Conservation (phyloP, 352 stramenopile species). For the Globisporangium middletonii region DNA sequence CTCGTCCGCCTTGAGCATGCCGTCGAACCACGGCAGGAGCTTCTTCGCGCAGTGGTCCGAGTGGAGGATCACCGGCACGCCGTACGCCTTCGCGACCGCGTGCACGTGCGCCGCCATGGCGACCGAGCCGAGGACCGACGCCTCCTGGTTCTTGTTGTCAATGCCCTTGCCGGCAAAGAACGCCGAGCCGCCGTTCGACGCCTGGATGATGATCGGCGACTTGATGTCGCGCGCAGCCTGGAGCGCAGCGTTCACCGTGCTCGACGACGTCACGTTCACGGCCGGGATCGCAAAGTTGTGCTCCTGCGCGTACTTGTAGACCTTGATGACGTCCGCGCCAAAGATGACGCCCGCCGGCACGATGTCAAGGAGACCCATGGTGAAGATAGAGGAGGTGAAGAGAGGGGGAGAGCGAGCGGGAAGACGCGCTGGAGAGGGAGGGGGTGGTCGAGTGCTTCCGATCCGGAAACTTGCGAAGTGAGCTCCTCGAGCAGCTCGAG, state of each 20-base stretch:
- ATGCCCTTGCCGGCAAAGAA: conserved; percentile 97
- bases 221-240: conserved; percentile 95
- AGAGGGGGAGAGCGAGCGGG: neutral
- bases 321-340: conserved; percentile 82
- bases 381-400: conserved; percentile 8
- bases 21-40: conserved; percentile 97
- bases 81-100: conserved; percentile 95
- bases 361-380: conserved; percentile 81
- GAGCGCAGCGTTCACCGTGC: conserved; percentile 95
- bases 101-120: conserved; percentile 95
- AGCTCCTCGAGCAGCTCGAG: neutral
- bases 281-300: conserved; percentile 96
- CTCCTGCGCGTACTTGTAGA: conserved; percentile 92
- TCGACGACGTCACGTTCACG: conserved; percentile 96
- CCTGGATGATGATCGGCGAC: conserved; percentile 97
- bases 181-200: conserved; percentile 96
- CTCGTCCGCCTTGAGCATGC: conserved; percentile 93
- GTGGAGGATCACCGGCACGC: conserved; percentile 96
- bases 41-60: conserved; percentile 99
- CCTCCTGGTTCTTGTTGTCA: conserved; percentile 92
- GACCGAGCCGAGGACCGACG: conserved; percentile 74
- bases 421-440: neutral
- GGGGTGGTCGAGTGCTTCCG: conserved; percentile 9
- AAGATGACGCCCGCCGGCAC: conserved; percentile 84
- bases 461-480: conserved; percentile 15